A percentile compares a stretch with the other conserved stretches of the same genome.
These are phyloP conservation scores for Kalmanozyma brasiliensis DNA, from an alignment of 1,284 basidiomycete species.

Conservation along the genomic window DNA sequence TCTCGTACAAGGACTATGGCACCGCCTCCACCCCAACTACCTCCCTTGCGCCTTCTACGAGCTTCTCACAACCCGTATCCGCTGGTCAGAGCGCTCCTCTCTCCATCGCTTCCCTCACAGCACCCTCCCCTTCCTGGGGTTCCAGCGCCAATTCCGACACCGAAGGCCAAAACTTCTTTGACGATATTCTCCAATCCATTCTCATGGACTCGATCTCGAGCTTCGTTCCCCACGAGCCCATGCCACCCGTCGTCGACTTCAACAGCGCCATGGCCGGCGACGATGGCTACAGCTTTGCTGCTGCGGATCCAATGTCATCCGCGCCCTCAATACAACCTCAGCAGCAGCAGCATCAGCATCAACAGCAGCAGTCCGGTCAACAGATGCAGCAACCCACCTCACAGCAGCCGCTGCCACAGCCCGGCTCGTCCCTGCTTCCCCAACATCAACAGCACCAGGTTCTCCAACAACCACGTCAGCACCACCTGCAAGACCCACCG, in stretches of 20 bases:
- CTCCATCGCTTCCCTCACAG: constrained; percentile 38
- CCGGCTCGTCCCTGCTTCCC: not conserved
- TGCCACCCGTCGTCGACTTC: constrained; percentile 16
- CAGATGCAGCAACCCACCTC: constrained; percentile 8
- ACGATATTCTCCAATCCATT: constrained; percentile 47
- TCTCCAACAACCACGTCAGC: constrained; percentile 5
- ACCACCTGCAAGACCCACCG: constrained; percentile 12
- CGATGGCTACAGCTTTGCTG: constrained; percentile 22
- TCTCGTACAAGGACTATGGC: constrained; percentile 21
- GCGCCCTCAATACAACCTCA: not conserved
- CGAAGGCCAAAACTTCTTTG: constrained; percentile 46
- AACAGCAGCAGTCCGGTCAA: not conserved
- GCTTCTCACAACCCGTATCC: constrained; percentile 5
- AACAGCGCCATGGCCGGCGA: constrained; percentile 1
- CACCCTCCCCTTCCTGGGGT: constrained; percentile 39
- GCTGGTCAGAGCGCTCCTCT: constrained; percentile 14
- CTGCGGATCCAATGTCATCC: constrained; percentile 9
- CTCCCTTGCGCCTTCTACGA: constrained; percentile 1
- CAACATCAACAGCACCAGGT: constrained; percentile 13
- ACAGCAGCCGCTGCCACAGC: constrained; percentile 2
- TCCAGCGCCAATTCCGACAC: constrained; percentile 35
- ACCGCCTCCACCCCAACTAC: constrained; percentile 5
- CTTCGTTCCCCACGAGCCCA: constrained; percentile 41
- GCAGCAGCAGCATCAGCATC: constrained; percentile 8
- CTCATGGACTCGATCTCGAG: constrained; percentile 50